These are phyloP conservation scores for Trichoderma asperelloides DNA, from an alignment of 495 filamentous ascomycete genomes.

Conservation along the genomic window DNA sequence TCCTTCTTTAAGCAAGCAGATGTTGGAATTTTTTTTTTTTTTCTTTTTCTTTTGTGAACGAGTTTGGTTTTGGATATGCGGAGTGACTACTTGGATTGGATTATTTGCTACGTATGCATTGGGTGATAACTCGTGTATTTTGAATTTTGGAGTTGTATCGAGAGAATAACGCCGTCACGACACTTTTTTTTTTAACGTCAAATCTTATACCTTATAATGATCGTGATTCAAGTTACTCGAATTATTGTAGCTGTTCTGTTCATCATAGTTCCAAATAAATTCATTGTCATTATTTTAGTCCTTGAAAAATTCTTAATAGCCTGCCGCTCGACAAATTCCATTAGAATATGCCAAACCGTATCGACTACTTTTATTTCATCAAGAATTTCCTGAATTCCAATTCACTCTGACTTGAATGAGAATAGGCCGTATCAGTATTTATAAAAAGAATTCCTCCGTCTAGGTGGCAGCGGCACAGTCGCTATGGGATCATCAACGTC, in stretches of 20 bases:
- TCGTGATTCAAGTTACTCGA: background rate
- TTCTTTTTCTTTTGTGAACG: background rate
- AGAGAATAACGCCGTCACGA: background rate
- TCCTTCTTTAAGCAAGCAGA: background rate
- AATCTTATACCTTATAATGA: background rate
- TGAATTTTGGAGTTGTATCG: background rate
- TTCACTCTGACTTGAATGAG: background rate
- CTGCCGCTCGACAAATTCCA: too few species aligned
- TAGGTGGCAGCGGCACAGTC: background rate
- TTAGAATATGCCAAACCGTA: background rate
- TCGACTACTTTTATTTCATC: too few species aligned
- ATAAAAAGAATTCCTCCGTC: background rate
- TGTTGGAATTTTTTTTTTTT: background rate
- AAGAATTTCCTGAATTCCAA: background rate
- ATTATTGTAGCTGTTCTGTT: background rate
- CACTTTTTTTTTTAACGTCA: background rate
- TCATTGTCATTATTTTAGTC: background rate
- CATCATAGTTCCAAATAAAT: background rate
- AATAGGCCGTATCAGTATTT: background rate
- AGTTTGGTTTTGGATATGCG: background rate
- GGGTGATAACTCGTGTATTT: background rate
- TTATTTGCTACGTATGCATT: background rate
- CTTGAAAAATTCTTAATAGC: too few species aligned
- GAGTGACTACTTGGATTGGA: background rate
- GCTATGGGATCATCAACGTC: background rate